Base-by-base conservation (phyloP, 352 stramenopile species). In the Phytophthora hybrid region DNA sequence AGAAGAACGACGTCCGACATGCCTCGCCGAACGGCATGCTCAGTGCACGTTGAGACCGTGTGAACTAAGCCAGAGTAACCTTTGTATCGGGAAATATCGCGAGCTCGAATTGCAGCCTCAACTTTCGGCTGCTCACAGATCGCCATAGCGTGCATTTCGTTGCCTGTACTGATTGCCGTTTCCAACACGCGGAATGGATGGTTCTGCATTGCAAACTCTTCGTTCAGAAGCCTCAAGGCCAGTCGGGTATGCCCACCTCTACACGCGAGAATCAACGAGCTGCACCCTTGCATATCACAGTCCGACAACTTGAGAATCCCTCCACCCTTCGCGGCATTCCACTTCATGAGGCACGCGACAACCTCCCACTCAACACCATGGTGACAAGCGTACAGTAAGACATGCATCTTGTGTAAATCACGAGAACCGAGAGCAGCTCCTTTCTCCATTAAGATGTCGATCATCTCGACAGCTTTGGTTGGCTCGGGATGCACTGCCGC, bases 121-220 rank as follows among this genome's bases (percentile, higher is more conserved):
- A 44, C 11, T 44, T 18, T 44, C 11, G 37, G 37, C 11, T 44
- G 37, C 11, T 16, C 5, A 7, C 11, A 11, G 11, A 44, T 44
- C 11, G 11, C 37, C 37, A 18, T 14, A 18, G 37, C 37, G 37
- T 44, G 37, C 37, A 14, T 14, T 44, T 44, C 37, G 37, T 44
- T 44, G 11, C 10, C 37, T 18, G 37, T 14, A 16, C 11, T 18
- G 9, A 78, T 64, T 5, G 71, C 71, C 16, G 16, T n/a, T n/a
- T 74, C 59, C 1, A 74, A 41, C 9, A 74, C 34, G 56, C 37
- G 66, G 57, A 78, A 68, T 13, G 71, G 71, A 34, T 74, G 69
- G 34, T 71, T 78, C 16, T 74, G 47, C 37, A 59, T 66, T 0
- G 61, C 47, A 0, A 39, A 53, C 32, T n/a, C 14, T 8, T 65